A percentile compares a stretch with the other conserved stretches of the same genome.
Evolutionary conservation across 2,329 filamentous ascomycete genomes (phyloP).

Genomic region (Zymoseptoria ardabiliae): DNA sequence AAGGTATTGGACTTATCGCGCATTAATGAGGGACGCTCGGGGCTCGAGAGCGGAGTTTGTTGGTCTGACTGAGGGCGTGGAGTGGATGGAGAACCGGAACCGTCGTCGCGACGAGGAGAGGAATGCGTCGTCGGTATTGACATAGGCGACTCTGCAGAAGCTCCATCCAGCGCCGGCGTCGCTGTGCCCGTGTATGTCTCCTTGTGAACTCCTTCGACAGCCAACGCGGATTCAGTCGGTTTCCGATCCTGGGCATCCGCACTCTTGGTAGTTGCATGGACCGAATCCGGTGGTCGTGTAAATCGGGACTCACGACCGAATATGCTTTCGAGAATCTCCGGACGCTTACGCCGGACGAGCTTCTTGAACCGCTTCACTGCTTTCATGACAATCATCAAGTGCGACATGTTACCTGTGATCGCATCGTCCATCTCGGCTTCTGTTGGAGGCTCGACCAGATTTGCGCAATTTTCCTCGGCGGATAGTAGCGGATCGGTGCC

Average conservation of each 20-base stretch:
- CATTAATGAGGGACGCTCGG: neutral
- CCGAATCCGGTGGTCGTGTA: slow-evolving; percentile 45
- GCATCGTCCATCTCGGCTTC: slow-evolving; percentile 85
- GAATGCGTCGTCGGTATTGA: neutral
- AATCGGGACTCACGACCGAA: slow-evolving; percentile 52
- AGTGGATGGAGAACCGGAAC: neutral
- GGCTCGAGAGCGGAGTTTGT: neutral
- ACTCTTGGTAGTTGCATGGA: slow-evolving; percentile 30
- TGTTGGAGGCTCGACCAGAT: slow-evolving; percentile 74
- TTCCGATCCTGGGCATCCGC: slow-evolving; percentile 46
- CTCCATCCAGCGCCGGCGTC: slow-evolving; percentile 18
- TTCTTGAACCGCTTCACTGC: slow-evolving; percentile 84
- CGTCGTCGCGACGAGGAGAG: neutral
- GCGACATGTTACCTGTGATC: slow-evolving; percentile 82
- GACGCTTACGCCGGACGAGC: slow-evolving; percentile 53
- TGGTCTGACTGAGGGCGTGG: neutral
- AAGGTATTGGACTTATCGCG: slow-evolving; percentile 22
- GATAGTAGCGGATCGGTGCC: slow-evolving; percentile 73
- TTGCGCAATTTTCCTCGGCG: slow-evolving; percentile 75
- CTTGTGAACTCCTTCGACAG: slow-evolving; percentile 48
- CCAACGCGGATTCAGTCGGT: slow-evolving; percentile 43
- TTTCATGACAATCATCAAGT: slow-evolving; percentile 82
- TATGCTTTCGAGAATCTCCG: slow-evolving; percentile 50
- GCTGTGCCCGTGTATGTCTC: slow-evolving; percentile 28
- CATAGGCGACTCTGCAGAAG: neutral